Conservation (phyloP, 1,284 basidiomycete species). For the Austroboletus novae-zelandiae region DNA sequence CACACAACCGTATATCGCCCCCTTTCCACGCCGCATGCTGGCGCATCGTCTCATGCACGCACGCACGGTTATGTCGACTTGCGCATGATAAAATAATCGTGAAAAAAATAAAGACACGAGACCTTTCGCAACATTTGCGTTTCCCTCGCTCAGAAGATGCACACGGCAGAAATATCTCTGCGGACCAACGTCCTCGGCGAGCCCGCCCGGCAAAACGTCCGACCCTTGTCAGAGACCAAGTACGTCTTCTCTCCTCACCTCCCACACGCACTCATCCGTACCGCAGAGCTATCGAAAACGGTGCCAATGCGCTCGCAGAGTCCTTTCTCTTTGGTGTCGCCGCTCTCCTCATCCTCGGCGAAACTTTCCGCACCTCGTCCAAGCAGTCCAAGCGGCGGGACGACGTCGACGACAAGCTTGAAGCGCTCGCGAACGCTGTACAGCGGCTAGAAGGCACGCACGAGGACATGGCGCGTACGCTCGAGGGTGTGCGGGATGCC, state of each 20-base stretch:
- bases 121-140: conserved; percentile 76
- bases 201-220: conserved; percentile 64
- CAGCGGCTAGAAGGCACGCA: conserved; percentile 41
- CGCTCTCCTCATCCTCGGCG: conserved; percentile 71
- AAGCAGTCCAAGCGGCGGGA: conserved; percentile 75
- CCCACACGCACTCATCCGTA: neutral
- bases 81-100: too few relatives aligned
- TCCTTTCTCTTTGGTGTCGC: conserved; percentile 85
- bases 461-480: conserved; percentile 35
- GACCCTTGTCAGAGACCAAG: conserved; percentile 83
- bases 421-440: conserved; percentile 51
- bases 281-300: conserved; percentile 81
- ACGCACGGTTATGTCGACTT: neutral
- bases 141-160: conserved; percentile 77
- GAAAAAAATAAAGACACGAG: conserved; percentile 52
- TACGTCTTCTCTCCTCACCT: conserved; percentile 30
- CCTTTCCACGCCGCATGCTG: neutral
- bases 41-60: neutral
- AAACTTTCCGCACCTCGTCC: conserved; percentile 74
- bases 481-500: conserved; percentile 37
- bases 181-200: conserved; percentile 81
- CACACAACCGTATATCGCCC: neutral
- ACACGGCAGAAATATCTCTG: conserved; percentile 74
- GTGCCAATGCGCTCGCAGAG: conserved; percentile 83
- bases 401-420: conserved; percentile 70